Percentiles rank a stretch among this genome's conserved stretches.
phyloP scores from a whole-genome alignment of 129 eudicot species.

The Chrysanthemum makinoi region DNA sequence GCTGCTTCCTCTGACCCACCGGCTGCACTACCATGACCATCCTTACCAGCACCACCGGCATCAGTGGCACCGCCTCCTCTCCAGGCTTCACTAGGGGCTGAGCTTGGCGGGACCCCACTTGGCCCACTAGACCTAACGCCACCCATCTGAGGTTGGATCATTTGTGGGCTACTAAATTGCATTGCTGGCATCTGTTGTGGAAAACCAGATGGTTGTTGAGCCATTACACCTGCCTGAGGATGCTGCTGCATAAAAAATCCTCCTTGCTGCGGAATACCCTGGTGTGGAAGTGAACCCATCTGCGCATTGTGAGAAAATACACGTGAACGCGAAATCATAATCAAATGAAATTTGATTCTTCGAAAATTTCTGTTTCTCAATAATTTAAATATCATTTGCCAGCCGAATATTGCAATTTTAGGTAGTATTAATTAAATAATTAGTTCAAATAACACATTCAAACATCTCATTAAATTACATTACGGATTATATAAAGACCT shows the following conservation, averaged over 20 bases:
- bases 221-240: slow-evolving; percentile 56
- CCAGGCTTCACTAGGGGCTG: slow-evolving; percentile 41
- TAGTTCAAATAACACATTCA: not conserved
- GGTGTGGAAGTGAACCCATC: slow-evolving; percentile 61
- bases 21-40: slow-evolving; percentile 46
- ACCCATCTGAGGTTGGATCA: slow-evolving; percentile 45
- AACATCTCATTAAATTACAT: not conserved
- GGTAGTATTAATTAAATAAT: not conserved
- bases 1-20: slow-evolving; percentile 50
- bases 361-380: not conserved
- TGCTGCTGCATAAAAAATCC: slow-evolving; percentile 77
- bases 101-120: slow-evolving; percentile 37
- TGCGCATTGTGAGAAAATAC: slow-evolving; percentile 29
- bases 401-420: not conserved
- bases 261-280: slow-evolving; percentile 76
- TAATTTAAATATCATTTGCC: not conserved
- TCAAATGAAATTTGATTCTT: not conserved
- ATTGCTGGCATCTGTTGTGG: slow-evolving; percentile 53
- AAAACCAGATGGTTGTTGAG: slow-evolving; percentile 61
- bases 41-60: slow-evolving; percentile 31
- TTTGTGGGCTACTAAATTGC: slow-evolving; percentile 52
- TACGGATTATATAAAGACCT: slow-evolving; percentile 18
- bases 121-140: slow-evolving; percentile 35
- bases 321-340: not conserved
- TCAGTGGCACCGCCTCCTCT: slow-evolving; percentile 37